Evolutionary conservation across 352 stramenopile genomes (phyloP).

Genomic region (Globisporangium abappressorium): DNA sequence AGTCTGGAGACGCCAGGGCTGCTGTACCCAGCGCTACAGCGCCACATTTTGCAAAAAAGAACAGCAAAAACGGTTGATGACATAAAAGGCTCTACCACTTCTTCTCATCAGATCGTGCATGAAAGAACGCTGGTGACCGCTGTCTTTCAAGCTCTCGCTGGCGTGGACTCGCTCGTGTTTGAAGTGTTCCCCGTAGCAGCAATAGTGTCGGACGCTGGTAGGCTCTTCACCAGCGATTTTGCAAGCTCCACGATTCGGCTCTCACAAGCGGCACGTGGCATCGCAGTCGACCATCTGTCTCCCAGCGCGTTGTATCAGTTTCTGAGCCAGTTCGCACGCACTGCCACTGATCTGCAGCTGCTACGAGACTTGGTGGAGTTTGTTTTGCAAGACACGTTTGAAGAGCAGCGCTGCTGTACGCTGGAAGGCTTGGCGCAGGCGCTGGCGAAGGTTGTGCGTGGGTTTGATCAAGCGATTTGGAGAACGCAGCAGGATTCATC

Average conservation of each 20-base stretch:
- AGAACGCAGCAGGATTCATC: conserved; percentile 1
- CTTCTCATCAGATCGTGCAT: conserved; percentile 32
- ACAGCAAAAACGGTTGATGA: neutral
- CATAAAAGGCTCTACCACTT: neutral
- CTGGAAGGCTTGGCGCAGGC: conserved; percentile 54
- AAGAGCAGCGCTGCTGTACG: conserved; percentile 24
- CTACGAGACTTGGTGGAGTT: conserved; percentile 34
- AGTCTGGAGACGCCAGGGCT: conserved; percentile 10
- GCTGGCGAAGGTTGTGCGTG: conserved; percentile 28
- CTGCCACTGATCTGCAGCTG: conserved; percentile 48
- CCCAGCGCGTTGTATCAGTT: conserved; percentile 34
- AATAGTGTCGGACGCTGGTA: neutral
- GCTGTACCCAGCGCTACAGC: neutral
- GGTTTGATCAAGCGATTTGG: conserved; percentile 24
- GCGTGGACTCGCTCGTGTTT: conserved; percentile 51
- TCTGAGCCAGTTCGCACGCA: conserved; percentile 26
- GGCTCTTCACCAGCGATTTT: conserved; percentile 40
- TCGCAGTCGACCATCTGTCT: conserved; percentile 52
- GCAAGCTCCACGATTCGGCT: conserved; percentile 21
- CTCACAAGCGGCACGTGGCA: conserved; percentile 19
- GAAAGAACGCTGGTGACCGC: conserved; percentile 47
- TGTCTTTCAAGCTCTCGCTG: conserved; percentile 56
- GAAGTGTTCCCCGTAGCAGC: conserved; percentile 22
- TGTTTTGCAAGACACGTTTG: conserved; percentile 6
- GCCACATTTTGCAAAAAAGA: neutral